Evolutionary conservation across 108 stramenopile species (phyloP), one percentile per base, ranked within the genome.

Genomic region (Pseudonitzschia delicatissima): DNA sequence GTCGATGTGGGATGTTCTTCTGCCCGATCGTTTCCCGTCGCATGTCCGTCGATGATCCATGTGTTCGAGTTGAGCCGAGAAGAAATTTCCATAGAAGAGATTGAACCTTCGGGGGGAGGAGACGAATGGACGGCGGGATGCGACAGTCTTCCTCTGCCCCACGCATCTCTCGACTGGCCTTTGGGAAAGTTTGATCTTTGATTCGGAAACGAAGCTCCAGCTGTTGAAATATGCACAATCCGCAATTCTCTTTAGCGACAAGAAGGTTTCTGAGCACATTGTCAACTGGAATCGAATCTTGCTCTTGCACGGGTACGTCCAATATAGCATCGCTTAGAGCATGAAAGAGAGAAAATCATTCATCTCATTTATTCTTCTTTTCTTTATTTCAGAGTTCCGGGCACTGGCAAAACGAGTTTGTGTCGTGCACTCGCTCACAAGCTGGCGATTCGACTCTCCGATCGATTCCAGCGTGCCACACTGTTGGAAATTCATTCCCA

Each of bases 401-500:
- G 94, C 25, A 91, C 85, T 11, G 77, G 77, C n/a, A 95, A 96
- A 57, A 93, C 91, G 0, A 80, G 79, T 28, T 72, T 93, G 5
- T 85, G 87, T 73, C 69, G 83, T 42, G 87, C 88, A 6, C 55
- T 95, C 17, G 87, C 86, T 28, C 88, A 92, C 48, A 92, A 93
- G 74, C 73, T 93, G 5, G 73, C 81, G 29, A 87, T 94, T 25
- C 82, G 88, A 18, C 34, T 86, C 32, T 37, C 45, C n/a, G 58
- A 74, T 29, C 80, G 72, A 31, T 94, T 83, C 59, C 71, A 62
- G 1, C 44, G 74, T 20, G 71, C 87, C 36, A 66, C 74, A 29
- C 68, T 96, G 50, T 62, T 96, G 28, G 92, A 93, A 42, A 78
- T 96, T 35, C 88, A 91, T 52, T 82, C 87, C 17, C 92, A 93